Percentiles rank a stretch among this genome's conserved stretches.
Evolutionary conservation across 768 basidiomycete species (phyloP).

Genomic region (Coprinopsis sp.): DNA sequence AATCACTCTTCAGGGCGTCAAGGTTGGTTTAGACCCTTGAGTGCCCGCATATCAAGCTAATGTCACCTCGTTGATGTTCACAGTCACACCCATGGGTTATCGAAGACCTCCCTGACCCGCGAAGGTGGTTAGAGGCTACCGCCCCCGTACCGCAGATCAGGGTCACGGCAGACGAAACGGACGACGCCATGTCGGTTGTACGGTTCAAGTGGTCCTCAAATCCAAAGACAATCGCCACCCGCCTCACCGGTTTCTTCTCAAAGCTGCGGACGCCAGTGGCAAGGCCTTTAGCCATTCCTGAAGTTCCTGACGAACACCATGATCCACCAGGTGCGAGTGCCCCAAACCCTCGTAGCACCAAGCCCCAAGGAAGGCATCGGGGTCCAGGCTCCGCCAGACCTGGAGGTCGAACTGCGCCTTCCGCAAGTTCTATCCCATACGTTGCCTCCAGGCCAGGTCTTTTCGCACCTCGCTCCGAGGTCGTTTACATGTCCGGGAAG

Average conservation of each 20-base stretch:
- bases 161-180: slow-evolving; percentile 75
- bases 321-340: neutral
- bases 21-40: too few species aligned
- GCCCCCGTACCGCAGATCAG: slow-evolving; percentile 24
- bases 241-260: slow-evolving; percentile 50
- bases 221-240: too few species aligned
- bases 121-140: slow-evolving; percentile 61
- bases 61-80: too few species aligned
- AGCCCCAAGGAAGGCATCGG: neutral
- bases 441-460: slow-evolving; percentile 9
- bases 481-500: slow-evolving; percentile 8
- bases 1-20: slow-evolving; percentile 77
- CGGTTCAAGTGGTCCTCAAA: slow-evolving; percentile 66
- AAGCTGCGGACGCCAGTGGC: slow-evolving; percentile 13
- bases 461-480: neutral
- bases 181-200: slow-evolving; percentile 63
- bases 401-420: neutral
- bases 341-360: neutral
- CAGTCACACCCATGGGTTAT: slow-evolving; percentile 66
- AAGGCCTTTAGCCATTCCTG: neutral
- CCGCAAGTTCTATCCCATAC: neutral
- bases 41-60: too few species aligned
- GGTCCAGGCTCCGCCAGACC: neutral
- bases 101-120: slow-evolving; percentile 58
- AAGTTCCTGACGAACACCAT: neutral